Evolutionary conservation across 495 filamentous ascomycete genomes (phyloP), one percentile per base, ranked within the genome.

Genomic region (Terfezia boudieri): DNA sequence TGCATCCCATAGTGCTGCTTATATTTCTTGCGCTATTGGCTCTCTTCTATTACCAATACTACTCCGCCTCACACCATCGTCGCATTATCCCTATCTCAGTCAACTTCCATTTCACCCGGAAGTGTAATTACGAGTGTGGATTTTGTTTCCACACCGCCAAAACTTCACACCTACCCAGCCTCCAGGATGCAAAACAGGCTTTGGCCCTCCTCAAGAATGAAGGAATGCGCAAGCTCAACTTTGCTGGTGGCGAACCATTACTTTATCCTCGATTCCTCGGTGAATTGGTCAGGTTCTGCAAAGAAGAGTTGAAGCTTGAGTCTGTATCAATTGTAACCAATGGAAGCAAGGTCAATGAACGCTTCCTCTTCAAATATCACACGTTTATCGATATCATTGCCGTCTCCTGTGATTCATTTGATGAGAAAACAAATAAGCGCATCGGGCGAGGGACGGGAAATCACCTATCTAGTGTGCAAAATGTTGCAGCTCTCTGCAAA

Each of bases 231-330:
- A 78, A 78, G 57, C 63, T 76, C 55, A 78, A 79, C 63, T 74
- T 78, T 55, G 75, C 76, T 12, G 75, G 76, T 37, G 76, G 76
- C 7, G 76, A 79, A 56, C 75, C 76, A 2, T 76, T 78, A 59
- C 66, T 78, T n/a, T 73, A 78, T 53, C 69, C 68, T 2, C 58
- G 62, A 35, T 66, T 67, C 43, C 67, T 78, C 4, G 70, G 72
- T 26, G 58, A 69, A 49, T 63, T 78, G 41, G 60, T 71, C 43
- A 58, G 63, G 26, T 77, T 70, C 62, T 74, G 72, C 66, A 78
- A 78, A 56, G 60, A 68, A 36, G 67, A 69, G 2, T 70, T 78
- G 6, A 32, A 58, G 0, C 66, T 78, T 10, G 73, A 76, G 58
- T 71, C 68, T 32, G 69, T 76, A 0, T 71, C 69, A n/a, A 74